Evolutionary conservation across 108 stramenopile genomes (phyloP).

Genomic region (Aurantiochytrium sp.): DNA sequence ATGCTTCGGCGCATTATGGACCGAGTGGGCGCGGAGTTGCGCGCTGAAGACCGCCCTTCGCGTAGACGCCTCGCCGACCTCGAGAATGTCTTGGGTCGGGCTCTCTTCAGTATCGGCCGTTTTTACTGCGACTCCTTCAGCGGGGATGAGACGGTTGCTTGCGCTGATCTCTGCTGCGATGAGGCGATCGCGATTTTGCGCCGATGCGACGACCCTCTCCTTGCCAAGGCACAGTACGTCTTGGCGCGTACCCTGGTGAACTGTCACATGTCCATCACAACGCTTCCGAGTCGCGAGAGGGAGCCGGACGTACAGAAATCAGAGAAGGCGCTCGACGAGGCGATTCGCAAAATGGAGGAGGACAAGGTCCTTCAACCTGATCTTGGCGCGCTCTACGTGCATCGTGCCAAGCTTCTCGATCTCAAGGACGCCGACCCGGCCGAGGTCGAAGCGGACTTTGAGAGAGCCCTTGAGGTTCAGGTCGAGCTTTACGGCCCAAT

Average conservation of each 20-base stretch:
- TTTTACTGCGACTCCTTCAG: too few species aligned
- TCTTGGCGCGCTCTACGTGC: not conserved
- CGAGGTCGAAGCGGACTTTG: not conserved
- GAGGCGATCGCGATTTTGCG: too few species aligned
- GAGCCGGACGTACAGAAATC: not conserved
- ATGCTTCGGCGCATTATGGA: too few species aligned
- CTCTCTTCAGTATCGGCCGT: too few species aligned
- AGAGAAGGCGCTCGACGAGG: not conserved
- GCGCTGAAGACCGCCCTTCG: too few species aligned
- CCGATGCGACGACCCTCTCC: not conserved
- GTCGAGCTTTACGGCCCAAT: not conserved
- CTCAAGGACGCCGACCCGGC: not conserved
- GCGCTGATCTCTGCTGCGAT: too few species aligned
- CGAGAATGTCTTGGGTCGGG: too few species aligned
- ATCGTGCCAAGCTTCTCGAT: not conserved
- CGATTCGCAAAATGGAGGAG: not conserved
- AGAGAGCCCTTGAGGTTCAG: not conserved
- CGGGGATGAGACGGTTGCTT: too few species aligned
- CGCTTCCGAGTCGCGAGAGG: not conserved
- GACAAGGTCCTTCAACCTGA: not conserved
- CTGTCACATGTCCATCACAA: not conserved
- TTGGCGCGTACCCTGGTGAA: not conserved
- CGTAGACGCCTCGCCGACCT: too few species aligned
- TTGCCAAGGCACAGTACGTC: not conserved
- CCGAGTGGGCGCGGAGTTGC: too few species aligned